Evolutionary conservation across 2,329 filamentous ascomycete species (phyloP), one percentile per base, ranked within the genome.

Genomic region (Alternaria infectoria): DNA sequence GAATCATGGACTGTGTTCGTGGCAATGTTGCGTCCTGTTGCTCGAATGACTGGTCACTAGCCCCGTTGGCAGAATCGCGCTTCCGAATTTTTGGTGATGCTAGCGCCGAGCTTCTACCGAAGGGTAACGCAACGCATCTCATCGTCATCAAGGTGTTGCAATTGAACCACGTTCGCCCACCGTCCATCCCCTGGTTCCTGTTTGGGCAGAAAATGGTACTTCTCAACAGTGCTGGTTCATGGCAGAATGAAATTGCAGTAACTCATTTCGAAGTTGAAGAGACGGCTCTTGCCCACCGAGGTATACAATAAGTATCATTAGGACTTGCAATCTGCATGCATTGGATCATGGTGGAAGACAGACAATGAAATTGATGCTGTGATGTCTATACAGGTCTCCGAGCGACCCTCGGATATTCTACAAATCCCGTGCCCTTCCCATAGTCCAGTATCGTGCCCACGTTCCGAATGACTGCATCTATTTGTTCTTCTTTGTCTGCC

Each of bases 401-500:
- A 61, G 62, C 69, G 69, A 72, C 69, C 62, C 66, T 69, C 64
- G 52, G 62, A 67, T 78, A 77, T 72, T 73, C 75, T 78, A 78
- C 75, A 78, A 61, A 55, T 67, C 63, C 68, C 69, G 57, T 59
- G 47, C 44, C 63, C 65, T 64, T 66, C 51, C 55, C 54, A 59
- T 68, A 55, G 57, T 65, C 67, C 55, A 70, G 64, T 62, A 56
- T 61, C 65, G 61, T 65, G 30, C 57, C 66, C 59, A 68, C 47
- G 62, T 57, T 51, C 30, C 52, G 52, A 21, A n/a, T 30, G 45
- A 64, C 51, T 54, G 63, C 67, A 60, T 71, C 63, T 75, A 78
- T 73, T 80, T 74, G 82, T 87, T 88, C 86, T 90, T 90, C 81
- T 88, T 85, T 67, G 85, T 88, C 83, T 90, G 88, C 88, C 88